Evolutionary conservation across 1,284 basidiomycete genomes (phyloP).

Genomic region (Naganishia cerealis): DNA sequence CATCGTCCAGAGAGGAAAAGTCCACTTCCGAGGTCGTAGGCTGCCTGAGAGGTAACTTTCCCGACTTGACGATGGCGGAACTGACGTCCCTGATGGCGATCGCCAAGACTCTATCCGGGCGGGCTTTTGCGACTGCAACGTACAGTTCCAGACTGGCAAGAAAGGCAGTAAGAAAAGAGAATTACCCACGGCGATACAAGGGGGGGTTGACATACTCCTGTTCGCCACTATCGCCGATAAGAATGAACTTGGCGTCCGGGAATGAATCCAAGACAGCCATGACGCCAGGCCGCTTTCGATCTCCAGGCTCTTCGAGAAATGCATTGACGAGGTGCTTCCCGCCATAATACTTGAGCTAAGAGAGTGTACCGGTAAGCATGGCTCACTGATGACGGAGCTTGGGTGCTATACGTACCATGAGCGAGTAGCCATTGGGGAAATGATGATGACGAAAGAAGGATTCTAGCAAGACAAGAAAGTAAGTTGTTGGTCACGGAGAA

Average conservation of each 20-base stretch:
- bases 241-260: slow-evolving; percentile 70
- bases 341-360: slow-evolving; percentile 75
- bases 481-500: not conserved
- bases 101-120: slow-evolving; percentile 61
- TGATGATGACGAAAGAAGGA: slow-evolving; percentile 68
- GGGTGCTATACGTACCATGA: slow-evolving; percentile 55
- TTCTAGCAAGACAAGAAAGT: not conserved
- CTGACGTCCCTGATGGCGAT: slow-evolving; percentile 76
- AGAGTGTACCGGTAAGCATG: slow-evolving; percentile 13
- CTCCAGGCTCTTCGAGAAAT: slow-evolving; percentile 67
- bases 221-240: slow-evolving; percentile 83
- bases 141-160: slow-evolving; percentile 67
- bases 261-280: slow-evolving; percentile 73
- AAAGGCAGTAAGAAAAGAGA: not conserved
- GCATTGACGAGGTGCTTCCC: slow-evolving; percentile 76
- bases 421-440: slow-evolving; percentile 58
- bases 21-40: slow-evolving; percentile 28
- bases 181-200: not conserved
- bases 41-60: not conserved
- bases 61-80: slow-evolving; percentile 32
- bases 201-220: slow-evolving; percentile 60
- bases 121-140: slow-evolving; percentile 66
- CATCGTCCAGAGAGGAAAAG: slow-evolving; percentile 18
- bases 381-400: slow-evolving; percentile 32
- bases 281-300: slow-evolving; percentile 75